phyloP scores from a whole-genome alignment of 2,329 filamentous ascomycete species.

The Stagonosporopsis chrysanthemi region DNA sequence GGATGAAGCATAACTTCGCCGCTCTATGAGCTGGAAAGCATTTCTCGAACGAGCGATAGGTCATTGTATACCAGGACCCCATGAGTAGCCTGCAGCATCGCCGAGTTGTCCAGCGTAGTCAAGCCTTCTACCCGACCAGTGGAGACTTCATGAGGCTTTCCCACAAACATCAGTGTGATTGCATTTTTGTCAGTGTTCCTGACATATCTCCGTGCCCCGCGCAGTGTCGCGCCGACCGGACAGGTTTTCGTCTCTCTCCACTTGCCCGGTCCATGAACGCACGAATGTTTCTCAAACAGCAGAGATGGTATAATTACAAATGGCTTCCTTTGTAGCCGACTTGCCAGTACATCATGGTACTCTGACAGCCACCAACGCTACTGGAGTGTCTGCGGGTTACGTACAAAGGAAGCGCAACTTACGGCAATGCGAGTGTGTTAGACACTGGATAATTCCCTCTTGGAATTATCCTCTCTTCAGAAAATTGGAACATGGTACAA shows the following conservation, averaged over 20 bases:
- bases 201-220: background rate
- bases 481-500: too few relatives aligned
- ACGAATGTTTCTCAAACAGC: background rate
- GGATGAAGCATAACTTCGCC: too few relatives aligned
- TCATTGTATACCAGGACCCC: background rate
- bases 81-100: too few relatives aligned
- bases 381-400: background rate
- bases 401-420: background rate
- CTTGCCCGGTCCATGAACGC: background rate
- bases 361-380: background rate
- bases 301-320: background rate
- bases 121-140: background rate
- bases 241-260: background rate
- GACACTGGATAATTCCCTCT: background rate
- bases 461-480: too few relatives aligned
- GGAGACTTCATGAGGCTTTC: background rate
- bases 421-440: too few relatives aligned
- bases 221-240: background rate
- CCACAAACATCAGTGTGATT: background rate
- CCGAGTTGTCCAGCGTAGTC: too few relatives aligned
- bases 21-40: background rate
- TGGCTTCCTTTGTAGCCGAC: background rate
- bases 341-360: slow-evolving; percentile 1
- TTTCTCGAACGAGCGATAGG: background rate
- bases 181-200: background rate